Evolutionary conservation across 176 grass and related monocot genomes (phyloP), one percentile per base, ranked within the genome.

Genomic region (Oryza brachyantha): DNA sequence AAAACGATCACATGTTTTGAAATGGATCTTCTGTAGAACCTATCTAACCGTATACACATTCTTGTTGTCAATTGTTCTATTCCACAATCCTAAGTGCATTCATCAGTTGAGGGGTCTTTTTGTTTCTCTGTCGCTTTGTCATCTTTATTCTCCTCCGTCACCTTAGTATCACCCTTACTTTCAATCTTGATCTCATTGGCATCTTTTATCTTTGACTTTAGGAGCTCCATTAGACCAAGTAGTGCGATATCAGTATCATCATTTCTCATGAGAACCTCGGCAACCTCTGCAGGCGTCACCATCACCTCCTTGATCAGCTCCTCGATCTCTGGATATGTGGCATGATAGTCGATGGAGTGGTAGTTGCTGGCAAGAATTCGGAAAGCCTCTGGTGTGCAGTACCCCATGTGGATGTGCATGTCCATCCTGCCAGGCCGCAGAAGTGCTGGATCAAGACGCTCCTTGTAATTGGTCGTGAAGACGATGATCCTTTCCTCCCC

Each of bases 381-480:
- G 83, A 97, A 92, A 17, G 79, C 87, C 36, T 86, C 54, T 19
- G 74, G 75, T 71, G 80, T 86, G 78, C 95, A 97, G 74, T 90
- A 90, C 46, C 91, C 89, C 95, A 97, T 94, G 84, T 92, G 69
- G 36, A 97, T 85, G 81, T 92, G 95, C 87, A 97, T 94, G 54
- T 94, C 87, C 87, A 97, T 97, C 77, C 94, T 81, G n/a, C 94
- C 91, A 9, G 94, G 86, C 21, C 94, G 81, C 81, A 97, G 34
- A 14, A 97, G 82, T 21, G 94, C 91, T 0, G 84, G 89, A 82
- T 97, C 94, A 5, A 97, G 89, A 65, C 73, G 77, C 8, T 97
- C 94, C 81, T 91, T 93, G 79, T 93, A 91, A 31, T 97, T 97
- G 38, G 94, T 97, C 0, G 94, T 97, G 86, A 97, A 97, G 45